These are phyloP conservation scores for Acrodontium crateriforme DNA, from an alignment of 2,329 filamentous ascomycete species.

Conservation along the genomic window DNA sequence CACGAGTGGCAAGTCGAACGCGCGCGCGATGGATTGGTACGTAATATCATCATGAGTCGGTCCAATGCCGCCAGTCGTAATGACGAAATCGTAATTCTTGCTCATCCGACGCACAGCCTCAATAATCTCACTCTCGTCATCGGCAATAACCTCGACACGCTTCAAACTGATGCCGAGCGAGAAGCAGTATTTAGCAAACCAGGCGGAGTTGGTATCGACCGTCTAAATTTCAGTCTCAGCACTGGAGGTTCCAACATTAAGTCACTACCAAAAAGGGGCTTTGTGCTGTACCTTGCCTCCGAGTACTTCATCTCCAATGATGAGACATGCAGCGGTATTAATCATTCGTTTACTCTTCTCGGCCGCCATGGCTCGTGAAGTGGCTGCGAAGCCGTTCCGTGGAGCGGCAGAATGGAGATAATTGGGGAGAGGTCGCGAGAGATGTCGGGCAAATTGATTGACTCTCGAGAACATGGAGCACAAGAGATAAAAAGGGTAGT, in stretches of 20 bases:
- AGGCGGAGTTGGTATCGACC: conserved; percentile 52
- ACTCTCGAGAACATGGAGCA: conserved; percentile 60
- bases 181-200: conserved; percentile 54
- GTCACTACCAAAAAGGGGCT: neutral
- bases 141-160: conserved; percentile 81
- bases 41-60: conserved; percentile 98
- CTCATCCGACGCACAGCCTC: conserved; percentile 83
- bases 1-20: conserved; percentile 62
- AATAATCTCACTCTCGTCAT: conserved; percentile 80
- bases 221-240: conserved; percentile 40
- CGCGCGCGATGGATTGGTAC: conserved; percentile 84
- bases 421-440: conserved; percentile 49
- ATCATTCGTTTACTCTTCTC: conserved; percentile 54
- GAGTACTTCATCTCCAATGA: conserved; percentile 95
- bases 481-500: neutral
- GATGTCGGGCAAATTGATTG: conserved; percentile 58
- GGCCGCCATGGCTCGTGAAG: conserved; percentile 34
- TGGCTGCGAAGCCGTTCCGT: conserved; percentile 25
- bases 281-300: conserved; percentile 64
- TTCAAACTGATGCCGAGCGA: conserved; percentile 56
- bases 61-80: conserved; percentile 89
- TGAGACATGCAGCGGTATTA: conserved; percentile 78
- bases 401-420: conserved; percentile 37
- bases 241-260: neutral
- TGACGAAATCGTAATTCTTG: conserved; percentile 78